Evolutionary conservation across 805 yeast genomes (phyloP), one percentile per base, ranked within the genome.

Genomic region (Nakazawaea populi): DNA sequence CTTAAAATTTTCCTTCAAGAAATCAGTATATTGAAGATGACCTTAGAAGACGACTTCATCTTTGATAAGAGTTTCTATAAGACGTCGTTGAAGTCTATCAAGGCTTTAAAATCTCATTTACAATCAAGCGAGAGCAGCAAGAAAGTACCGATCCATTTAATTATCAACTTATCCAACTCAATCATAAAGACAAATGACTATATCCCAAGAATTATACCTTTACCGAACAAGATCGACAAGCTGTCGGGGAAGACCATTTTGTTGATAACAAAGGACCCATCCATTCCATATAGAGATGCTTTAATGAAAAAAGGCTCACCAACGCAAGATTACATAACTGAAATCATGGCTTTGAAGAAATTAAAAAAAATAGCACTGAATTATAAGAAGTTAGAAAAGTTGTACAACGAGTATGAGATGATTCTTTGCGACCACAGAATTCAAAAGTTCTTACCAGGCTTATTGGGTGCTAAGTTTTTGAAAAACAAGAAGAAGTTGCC

Each of bases 191-290:
- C 68, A 29, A 73, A 71, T 44, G 85, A 81, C 54, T 68, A 71
- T 54, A 69, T 77, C 1, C 85, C 87, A 4, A 67, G 87, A 41
- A 75, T 84, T 46, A 70, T 83, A 28, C 87, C 89, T 4, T 55
- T 86, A 10, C 72, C 79, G 0, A 69, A 76, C 55, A 74, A 77
- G 55, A 63, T 85, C 51, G 76, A 74, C 48, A 73, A 71, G 51
- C 62, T 79, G 2, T 74, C 74, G 24, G 75, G 76, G 24, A 69
- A 76, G 46, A 69, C 80, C 27, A 74, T 86, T 5, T 61, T 87
- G 4, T 69, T 89, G 18, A 74, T 89, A 11, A 85, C 92, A 7
- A 87, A 85, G 55, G 94, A 88, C 60, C 91, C 92, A 1, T 77
- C 84, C 5, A 70, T 77, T 4, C 71, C 73, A 6, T 87, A 80